Base-by-base conservation (phyloP, 2,329 filamentous ascomycete species). In the Didymella segeticola region DNA sequence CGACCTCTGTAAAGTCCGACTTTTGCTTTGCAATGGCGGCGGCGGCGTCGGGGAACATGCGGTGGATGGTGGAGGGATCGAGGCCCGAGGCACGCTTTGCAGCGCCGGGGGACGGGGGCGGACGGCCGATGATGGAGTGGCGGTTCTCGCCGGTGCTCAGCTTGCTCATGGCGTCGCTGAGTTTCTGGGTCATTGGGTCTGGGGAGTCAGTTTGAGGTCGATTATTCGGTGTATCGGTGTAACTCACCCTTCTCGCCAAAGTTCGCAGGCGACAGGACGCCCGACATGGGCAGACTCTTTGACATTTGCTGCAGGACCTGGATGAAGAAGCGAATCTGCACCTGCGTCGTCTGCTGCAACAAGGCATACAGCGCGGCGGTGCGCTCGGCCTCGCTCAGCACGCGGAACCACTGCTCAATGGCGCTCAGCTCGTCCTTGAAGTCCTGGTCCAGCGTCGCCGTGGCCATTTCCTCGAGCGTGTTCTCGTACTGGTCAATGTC, bases 351-450 rank as follows among this genome's bases (percentile, higher is more conserved):
- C 82, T 99, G 95, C 80, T 99, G 95, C 56, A 99, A 83, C 66
- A 99, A 82, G 57, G 95, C 93, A 75, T 99, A 99, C 53, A 98
- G 80, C 42, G 95, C 95, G 58, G 95, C 95, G 17, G 95, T 99
- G 59, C 95, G 86, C 78, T 99, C 95, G 23, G 95, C 93, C 78
- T 98, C 95, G 71, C 93, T 98, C 61, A 99, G 81, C 47, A 99
- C 95, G 58, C 93, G 89, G 77, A 99, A 99, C 95, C 95, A 99
- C 81, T 99, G 95, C 79, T 99, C 95, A 71, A 99, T 99, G 64
- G 95, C 95, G 73, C 92, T 97, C 57, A 99, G 85, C 77, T 99
- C 95, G 77, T 98, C 95, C 80, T 99, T 99, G 82, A 99, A 99
- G 73, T 99, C 95, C 80, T 99, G 95, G 73, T 99, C 95, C 48